A percentile compares a stretch with the other conserved stretches of the same genome.
Evolutionary conservation across 371 early-diverging fungal genomes (phyloP).

Genomic region (Mucor lusitanicus): DNA sequence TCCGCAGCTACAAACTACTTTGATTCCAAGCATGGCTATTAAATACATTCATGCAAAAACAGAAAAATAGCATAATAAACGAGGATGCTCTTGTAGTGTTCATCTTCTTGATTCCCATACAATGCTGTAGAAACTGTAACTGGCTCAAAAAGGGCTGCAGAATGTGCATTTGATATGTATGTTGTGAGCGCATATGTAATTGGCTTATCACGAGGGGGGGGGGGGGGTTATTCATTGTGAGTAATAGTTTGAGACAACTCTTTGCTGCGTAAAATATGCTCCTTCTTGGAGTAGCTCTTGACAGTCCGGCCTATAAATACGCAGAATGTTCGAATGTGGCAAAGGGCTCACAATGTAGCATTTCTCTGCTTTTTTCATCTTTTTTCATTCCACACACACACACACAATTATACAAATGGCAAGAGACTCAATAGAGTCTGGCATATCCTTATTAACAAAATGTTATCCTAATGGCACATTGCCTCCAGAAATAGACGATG

Average conservation of each 20-base stretch:
- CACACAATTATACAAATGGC: constrained; percentile 11
- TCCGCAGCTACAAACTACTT: constrained; percentile 40
- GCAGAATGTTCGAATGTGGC: background rate
- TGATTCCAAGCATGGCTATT: constrained; percentile 36
- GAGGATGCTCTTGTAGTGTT: background rate
- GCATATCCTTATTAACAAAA: constrained; percentile 16
- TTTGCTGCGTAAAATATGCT: background rate
- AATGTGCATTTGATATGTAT: too few species aligned
- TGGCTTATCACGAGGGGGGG: background rate
- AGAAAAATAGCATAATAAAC: background rate
- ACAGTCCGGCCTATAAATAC: background rate
- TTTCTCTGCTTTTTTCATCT: background rate
- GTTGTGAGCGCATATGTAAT: background rate
- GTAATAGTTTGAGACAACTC: background rate
- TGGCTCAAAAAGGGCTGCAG: too few species aligned
- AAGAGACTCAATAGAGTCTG: background rate
- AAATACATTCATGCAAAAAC: background rate
- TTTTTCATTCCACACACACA: background rate
- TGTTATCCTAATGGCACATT: constrained; percentile 36
- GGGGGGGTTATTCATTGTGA: background rate
- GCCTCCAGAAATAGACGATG: constrained; percentile 82
- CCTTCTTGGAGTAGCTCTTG: background rate
- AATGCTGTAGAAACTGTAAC: too few species aligned
- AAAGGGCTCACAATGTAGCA: background rate
- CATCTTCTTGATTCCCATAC: background rate